Base-by-base conservation (phyloP, 1,284 basidiomycete genomes). In the Nidula niveotomentosa region DNA sequence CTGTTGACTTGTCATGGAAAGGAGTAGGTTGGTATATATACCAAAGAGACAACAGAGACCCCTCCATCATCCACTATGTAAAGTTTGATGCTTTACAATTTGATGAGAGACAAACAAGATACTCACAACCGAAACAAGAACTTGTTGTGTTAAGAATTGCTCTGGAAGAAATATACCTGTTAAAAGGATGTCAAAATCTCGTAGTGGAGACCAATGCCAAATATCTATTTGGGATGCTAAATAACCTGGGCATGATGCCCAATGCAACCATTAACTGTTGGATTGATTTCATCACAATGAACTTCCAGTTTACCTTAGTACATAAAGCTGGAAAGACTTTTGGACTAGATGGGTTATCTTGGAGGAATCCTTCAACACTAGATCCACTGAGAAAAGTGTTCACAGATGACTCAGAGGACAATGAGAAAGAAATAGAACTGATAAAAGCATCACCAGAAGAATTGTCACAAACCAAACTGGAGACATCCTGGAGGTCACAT, bases 181-280 rank as follows among this genome's bases (percentile, higher is more conserved):
- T 77, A 3, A 64, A 74, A 6, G 73, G 74, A 0, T 43, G 71
- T 0, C 57, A 61, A 1, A 71, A 71, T 7, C 59, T 76, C 1
- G 45, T 66, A 7, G 60, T 77, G 1, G 71, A 78, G 53, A 65
- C 72, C 1, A 72, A 76, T 48, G 72, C 72, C 0, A 56, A 59
- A 2, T 75, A 74, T 54, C 68, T 78, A 39, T 66, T 72, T 37
- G 74, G 71, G 0, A 77, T 77, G 76, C 58, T 78, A 1, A 60
- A 67, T 12, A 69, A 75, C 13, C 75, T 73, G 0, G 70, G 76
- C 46, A 56, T 73, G 1, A 55, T 60, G 0, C 74, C 70, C 0
- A 69, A 60, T 3, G 62, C 65, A 0, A 65, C 62, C 1, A 72
- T 77, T 9, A 77, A 76, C 43, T 49, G 63, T 0, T 79, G 77